Conservation (phyloP, 2,329 filamentous ascomycete genomes). For the Arthrobotrys pseudoclavata region DNA sequence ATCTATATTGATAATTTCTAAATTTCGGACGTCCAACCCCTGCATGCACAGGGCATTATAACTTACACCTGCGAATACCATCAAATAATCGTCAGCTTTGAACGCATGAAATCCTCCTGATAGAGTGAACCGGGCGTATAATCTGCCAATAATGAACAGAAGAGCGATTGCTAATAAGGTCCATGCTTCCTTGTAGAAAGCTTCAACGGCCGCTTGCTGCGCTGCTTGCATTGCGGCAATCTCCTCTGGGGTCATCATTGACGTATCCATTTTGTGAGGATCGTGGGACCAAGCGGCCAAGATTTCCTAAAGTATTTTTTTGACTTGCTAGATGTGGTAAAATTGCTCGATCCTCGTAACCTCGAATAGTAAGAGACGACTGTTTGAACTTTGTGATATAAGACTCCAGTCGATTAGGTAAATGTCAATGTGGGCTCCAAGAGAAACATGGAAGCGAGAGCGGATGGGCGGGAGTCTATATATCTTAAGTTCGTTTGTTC, state of each 20-base stretch:
- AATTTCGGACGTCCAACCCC: background rate
- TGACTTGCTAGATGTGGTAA: constrained; percentile 23
- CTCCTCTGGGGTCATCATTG: constrained; percentile 54
- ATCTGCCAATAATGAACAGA: constrained; percentile 70
- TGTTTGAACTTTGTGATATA: constrained; percentile 41
- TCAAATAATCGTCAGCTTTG: constrained; percentile 73
- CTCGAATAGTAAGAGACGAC: constrained; percentile 27
- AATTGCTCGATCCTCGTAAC: constrained; percentile 21
- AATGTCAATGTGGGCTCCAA: constrained; percentile 49
- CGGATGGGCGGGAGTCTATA: constrained; percentile 58
- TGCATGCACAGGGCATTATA: background rate
- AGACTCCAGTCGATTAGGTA: constrained; percentile 55
- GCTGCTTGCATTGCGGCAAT: constrained; percentile 56
- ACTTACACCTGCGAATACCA: constrained; percentile 71
- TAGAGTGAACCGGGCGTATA: constrained; percentile 69
- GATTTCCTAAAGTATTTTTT: background rate
- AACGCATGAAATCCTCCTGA: constrained; percentile 70
- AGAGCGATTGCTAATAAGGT: constrained; percentile 71
- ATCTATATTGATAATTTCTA: background rate
- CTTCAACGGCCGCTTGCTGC: constrained; percentile 50
- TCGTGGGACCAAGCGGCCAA: constrained; percentile 23
- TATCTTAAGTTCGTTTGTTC: constrained; percentile 54
- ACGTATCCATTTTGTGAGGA: constrained; percentile 42
- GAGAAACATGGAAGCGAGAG: constrained; percentile 53
- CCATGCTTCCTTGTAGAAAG: constrained; percentile 69